Percentiles rank a stretch among this genome's conserved stretches.
phyloP scores from a whole-genome alignment of 345 rosid species.

The Arabidopsis suecica region DNA sequence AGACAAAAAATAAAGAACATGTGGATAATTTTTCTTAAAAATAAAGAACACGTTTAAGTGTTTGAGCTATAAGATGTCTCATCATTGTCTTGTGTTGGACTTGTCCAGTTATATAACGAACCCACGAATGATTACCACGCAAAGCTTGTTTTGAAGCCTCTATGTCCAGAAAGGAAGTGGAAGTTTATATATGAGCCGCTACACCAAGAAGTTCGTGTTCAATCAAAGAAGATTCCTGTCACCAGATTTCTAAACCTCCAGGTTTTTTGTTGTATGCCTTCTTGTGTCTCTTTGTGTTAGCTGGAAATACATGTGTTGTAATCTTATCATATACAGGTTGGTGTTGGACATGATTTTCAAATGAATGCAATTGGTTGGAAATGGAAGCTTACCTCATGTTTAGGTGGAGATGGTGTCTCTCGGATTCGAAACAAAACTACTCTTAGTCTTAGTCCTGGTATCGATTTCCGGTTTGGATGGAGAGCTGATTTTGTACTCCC shows the following conservation, averaged over 20 bases:
- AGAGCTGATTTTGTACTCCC: constrained; percentile 91
- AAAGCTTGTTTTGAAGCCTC: constrained; percentile 86
- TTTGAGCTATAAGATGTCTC: too few species aligned
- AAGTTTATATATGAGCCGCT: constrained; percentile 78
- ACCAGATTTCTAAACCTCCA: constrained; percentile 82
- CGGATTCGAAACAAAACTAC: constrained; percentile 81
- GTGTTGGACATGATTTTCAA: constrained; percentile 81
- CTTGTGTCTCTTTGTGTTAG: neutral
- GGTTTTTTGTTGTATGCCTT: constrained; percentile 46
- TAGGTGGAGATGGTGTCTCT: constrained; percentile 89
- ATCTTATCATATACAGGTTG: constrained; percentile 56
- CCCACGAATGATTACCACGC: constrained; percentile 80
- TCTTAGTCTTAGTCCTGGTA: constrained; percentile 75
- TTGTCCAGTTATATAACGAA: constrained; percentile 74
- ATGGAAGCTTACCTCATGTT: constrained; percentile 88
- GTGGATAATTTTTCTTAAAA: too few species aligned
- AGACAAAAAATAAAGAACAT: too few species aligned
- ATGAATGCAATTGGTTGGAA: constrained; percentile 82
- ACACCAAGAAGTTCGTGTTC: constrained; percentile 68
- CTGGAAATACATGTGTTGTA: neutral
- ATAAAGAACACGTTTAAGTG: too few species aligned
- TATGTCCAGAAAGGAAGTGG: constrained; percentile 76
- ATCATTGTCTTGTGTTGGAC: neutral
- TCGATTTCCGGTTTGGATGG: constrained; percentile 91
- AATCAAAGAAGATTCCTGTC: constrained; percentile 85